A percentile compares a stretch with the other conserved stretches of the same genome.
Evolutionary conservation across 345 rosid species (phyloP).

Genomic region (Dimocarpus longan): DNA sequence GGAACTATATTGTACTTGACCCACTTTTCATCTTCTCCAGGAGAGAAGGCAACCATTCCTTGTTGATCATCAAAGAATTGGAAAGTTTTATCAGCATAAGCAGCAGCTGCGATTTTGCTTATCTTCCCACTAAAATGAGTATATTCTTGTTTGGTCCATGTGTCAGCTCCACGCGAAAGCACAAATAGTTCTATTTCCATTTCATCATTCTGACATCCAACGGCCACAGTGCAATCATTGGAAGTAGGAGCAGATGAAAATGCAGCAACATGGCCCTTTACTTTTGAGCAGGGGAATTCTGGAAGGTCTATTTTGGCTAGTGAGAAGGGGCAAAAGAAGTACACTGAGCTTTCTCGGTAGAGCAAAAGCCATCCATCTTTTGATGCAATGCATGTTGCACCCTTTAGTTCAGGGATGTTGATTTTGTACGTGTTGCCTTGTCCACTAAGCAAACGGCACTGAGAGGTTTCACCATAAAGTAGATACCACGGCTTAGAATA

Average conservation of each 20-base stretch:
- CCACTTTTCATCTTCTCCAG: background rate
- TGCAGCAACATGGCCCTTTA: background rate
- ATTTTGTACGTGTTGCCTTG: conserved; percentile 2
- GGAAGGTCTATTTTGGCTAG: conserved; percentile 34
- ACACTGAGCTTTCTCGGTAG: conserved; percentile 6
- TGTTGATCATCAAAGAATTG: conserved; percentile 4
- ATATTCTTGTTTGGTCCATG: conserved; percentile 15
- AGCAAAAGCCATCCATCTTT: conserved; percentile 34
- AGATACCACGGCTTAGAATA: conserved; percentile 26
- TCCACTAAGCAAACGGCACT: conserved; percentile 14
- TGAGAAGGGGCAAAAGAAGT: conserved; percentile 41
- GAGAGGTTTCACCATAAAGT: conserved; percentile 21
- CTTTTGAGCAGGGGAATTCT: background rate
- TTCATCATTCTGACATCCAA: background rate
- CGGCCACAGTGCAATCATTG: conserved; percentile 20
- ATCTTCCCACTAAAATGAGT: rapidly evolving
- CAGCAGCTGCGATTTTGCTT: conserved; percentile 1
- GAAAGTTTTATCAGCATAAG: conserved; percentile 4
- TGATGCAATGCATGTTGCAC: conserved; percentile 39
- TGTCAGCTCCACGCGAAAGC: conserved; percentile 14
- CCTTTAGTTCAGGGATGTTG: conserved; percentile 24
- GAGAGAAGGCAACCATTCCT: background rate
- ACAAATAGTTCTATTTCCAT: background rate
- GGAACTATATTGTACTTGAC: background rate
- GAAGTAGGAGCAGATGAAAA: conserved; percentile 37